Conservation (phyloP, 2,329 filamentous ascomycete species). For the Chaetothyriales sp. region DNA sequence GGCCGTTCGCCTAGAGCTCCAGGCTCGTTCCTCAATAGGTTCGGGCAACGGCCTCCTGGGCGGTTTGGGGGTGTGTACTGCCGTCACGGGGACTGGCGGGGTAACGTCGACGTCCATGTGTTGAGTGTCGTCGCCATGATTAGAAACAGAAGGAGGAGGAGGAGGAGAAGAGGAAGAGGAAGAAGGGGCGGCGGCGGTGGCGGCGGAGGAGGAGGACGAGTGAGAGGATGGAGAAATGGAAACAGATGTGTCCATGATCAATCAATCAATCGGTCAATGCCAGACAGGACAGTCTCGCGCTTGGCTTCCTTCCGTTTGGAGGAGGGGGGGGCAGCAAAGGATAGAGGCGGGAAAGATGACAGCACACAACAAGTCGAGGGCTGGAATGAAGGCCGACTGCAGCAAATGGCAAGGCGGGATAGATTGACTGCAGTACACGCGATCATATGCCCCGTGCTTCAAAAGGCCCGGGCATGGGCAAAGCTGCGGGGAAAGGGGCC, state of each 20-base stretch:
- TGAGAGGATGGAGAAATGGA: too few species aligned
- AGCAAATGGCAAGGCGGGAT: neutral
- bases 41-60: conserved; percentile 25
- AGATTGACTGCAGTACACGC: neutral
- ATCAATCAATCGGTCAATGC: too few species aligned
- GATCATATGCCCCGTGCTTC: neutral
- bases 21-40: conserved; percentile 30
- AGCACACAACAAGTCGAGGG: neutral
- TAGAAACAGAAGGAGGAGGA: neutral
- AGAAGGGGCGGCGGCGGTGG: too few species aligned
- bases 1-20: conserved; percentile 23
- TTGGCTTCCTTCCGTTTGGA: neutral
- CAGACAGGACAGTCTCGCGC: neutral
- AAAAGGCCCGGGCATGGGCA: neutral
- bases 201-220: neutral
- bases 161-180: neutral
- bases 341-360: conserved; percentile 2
- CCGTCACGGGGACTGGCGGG: neutral
- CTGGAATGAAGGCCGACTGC: neutral
- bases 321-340: conserved; percentile 1
- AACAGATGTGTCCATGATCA: too few species aligned
- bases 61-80: conserved; percentile 1
- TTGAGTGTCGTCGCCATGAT: conserved; percentile 47
- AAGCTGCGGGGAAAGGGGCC: neutral
- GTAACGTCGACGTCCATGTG: neutral